Evolutionary conservation across 2,329 filamentous ascomycete genomes (phyloP).

Genomic region (Pezicula radicicola): DNA sequence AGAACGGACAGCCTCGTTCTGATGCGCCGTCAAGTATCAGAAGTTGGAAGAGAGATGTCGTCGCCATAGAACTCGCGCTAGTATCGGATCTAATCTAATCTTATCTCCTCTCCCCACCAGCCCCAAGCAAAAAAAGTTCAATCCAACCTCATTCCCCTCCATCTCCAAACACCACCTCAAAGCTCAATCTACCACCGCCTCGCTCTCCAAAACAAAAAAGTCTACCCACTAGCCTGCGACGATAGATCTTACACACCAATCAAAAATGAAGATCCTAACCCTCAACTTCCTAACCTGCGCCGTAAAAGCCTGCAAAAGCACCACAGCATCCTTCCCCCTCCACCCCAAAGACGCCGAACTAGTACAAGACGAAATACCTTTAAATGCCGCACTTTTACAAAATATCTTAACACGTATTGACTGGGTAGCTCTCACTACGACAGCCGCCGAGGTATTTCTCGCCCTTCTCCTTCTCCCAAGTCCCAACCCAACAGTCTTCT

Average conservation of each 20-base stretch:
- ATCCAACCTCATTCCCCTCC: not conserved
- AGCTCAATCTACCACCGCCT: not conserved
- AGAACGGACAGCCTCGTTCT: no score
- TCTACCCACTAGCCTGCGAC: not conserved
- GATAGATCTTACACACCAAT: not conserved
- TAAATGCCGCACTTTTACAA: conserved; percentile 76
- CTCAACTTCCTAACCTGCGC: conserved; percentile 97
- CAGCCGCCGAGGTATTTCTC: conserved; percentile 67
- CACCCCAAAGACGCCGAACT: conserved; percentile 92
- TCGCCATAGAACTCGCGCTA: not conserved
- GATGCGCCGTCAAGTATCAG: not conserved
- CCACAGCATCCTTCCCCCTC: conserved; percentile 77
- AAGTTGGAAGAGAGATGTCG: not conserved
- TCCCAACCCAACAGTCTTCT: not conserved
- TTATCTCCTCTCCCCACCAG: conserved; percentile 3
- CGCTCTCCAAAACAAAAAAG: not conserved
- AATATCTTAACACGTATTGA: conserved; percentile 87
- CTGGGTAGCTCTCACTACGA: conserved; percentile 76
- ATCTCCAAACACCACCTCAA: not conserved
- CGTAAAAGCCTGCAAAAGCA: conserved; percentile 88
- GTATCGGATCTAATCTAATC: conserved; percentile 10
- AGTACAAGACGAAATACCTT: conserved; percentile 75
- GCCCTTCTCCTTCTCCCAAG: not conserved
- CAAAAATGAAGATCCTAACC: conserved; percentile 85
- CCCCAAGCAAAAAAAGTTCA: conserved; percentile 7